phyloP scores from a whole-genome alignment of 768 basidiomycete genomes.

The Suillus fuscotomentosus region DNA sequence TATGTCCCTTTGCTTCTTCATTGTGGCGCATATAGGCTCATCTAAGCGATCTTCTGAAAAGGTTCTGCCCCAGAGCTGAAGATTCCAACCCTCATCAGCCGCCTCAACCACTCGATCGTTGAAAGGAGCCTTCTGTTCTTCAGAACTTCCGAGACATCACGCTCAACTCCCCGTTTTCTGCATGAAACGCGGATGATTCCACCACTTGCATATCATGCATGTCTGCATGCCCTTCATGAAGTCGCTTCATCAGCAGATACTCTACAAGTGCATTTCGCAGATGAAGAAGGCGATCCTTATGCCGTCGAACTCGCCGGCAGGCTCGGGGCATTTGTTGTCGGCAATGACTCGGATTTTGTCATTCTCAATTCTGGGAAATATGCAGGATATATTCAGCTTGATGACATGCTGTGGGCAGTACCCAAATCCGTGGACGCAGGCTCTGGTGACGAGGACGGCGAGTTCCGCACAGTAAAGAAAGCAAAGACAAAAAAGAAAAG shows the following conservation, averaged over 20 bases:
- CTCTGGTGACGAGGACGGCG: conserved; percentile 41
- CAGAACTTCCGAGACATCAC: conserved; percentile 67
- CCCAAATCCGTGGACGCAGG: conserved; percentile 25
- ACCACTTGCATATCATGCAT: conserved; percentile 58
- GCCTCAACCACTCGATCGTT: conserved; percentile 56
- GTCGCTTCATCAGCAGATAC: conserved; percentile 33
- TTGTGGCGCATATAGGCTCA: conserved; percentile 12
- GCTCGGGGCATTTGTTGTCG: conserved; percentile 70
- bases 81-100: conserved; percentile 62
- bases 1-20: conserved; percentile 30
- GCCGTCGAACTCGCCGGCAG: conserved; percentile 81
- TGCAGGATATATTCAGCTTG: conserved; percentile 72
- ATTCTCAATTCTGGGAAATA: conserved; percentile 76
- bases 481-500: conserved; percentile 49
- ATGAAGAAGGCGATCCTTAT: conserved; percentile 81
- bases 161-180: conserved; percentile 65
- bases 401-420: conserved; percentile 68
- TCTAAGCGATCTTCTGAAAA: conserved; percentile 25
- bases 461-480: conserved; percentile 59
- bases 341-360: conserved; percentile 82
- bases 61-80: conserved; percentile 73
- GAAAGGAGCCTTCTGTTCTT: conserved; percentile 74
- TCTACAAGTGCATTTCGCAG: conserved; percentile 67
- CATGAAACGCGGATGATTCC: conserved; percentile 75
- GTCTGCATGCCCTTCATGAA: conserved; percentile 50